phyloP scores from a whole-genome alignment of 495 filamentous ascomycete species.

The Podospora fimiseda region DNA sequence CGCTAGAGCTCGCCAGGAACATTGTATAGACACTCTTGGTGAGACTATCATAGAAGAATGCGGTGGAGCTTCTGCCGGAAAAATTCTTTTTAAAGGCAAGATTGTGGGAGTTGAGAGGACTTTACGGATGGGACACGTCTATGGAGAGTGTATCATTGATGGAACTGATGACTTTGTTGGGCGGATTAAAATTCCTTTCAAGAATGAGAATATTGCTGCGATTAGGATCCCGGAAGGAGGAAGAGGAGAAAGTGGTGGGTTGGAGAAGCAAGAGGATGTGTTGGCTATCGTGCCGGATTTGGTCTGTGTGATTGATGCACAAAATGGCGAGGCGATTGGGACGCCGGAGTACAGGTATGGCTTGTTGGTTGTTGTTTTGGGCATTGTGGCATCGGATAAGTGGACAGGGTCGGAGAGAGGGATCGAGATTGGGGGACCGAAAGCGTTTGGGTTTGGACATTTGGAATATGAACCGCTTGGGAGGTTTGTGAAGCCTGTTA shows the following conservation, averaged over 20 bases:
- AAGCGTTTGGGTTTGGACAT: conserved; percentile 46
- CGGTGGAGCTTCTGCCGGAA: conserved; percentile 45
- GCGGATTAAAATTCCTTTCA: conserved; percentile 53
- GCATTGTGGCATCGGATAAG: conserved; percentile 49
- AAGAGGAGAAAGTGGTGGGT: neutral
- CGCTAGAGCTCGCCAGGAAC: conserved; percentile 39
- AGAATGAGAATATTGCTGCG: conserved; percentile 59
- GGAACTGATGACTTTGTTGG: conserved; percentile 35
- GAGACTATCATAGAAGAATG: conserved; percentile 53
- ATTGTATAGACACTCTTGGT: conserved; percentile 43
- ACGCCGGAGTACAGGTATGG: conserved; percentile 58
- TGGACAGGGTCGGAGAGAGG: conserved; percentile 49
- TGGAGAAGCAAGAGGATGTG: conserved; percentile 37
- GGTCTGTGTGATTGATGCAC: conserved; percentile 54
- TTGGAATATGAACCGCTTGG: conserved; percentile 43
- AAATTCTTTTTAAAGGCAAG: conserved; percentile 55
- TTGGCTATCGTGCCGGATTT: conserved; percentile 56
- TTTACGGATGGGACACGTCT: conserved; percentile 49
- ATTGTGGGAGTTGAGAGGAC: conserved; percentile 52
- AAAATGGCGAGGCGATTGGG: conserved; percentile 54
- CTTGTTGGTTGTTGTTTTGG: conserved; percentile 49
- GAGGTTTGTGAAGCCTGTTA: conserved; percentile 41
- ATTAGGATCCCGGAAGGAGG: conserved; percentile 25
- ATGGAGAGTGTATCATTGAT: conserved; percentile 49
- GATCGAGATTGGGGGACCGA: conserved; percentile 47